Percentiles rank a stretch among this genome's conserved stretches.
Conservation (phyloP, 1,284 basidiomycete species). For the Apiotrichum montevideense region DNA sequence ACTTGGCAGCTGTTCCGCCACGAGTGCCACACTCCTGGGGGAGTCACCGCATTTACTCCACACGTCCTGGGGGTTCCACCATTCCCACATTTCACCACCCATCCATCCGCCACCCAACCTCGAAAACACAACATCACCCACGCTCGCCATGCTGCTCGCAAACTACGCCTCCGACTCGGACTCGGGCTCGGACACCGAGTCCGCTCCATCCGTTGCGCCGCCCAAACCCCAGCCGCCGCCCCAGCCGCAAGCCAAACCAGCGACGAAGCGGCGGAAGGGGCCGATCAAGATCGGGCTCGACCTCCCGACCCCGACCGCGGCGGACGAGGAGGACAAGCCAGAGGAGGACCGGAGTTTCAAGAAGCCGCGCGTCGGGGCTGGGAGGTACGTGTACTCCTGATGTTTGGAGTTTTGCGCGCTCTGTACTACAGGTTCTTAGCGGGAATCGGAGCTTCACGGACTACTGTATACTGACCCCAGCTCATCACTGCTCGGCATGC, state of each 20-base stretch:
- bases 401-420: neutral
- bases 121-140: neutral
- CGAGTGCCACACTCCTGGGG: no score
- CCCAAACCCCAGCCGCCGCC: neutral
- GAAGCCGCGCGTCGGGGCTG: conserved; percentile 21
- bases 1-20: no score
- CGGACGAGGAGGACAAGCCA: neutral
- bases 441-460: no score
- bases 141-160: conserved; percentile 35
- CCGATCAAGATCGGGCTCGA: conserved; percentile 44
- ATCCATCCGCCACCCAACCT: no score
- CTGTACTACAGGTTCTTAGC: no score
- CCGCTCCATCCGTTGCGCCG: neutral
- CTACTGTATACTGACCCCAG: conserved; percentile 16
- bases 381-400: conserved; percentile 6
- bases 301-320: conserved; percentile 25
- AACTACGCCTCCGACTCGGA: conserved; percentile 44
- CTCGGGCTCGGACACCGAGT: conserved; percentile 4
- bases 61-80: no score
- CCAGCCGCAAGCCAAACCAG: conserved; percentile 5
- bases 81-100: no score
- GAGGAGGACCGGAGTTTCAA: conserved; percentile 15
- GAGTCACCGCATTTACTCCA: no score
- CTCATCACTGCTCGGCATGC: conserved; percentile 42
- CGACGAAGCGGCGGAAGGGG: conserved; percentile 21